Base-by-base conservation (phyloP, 352 stramenopile genomes). In the Phytophthora tentaculata region DNA sequence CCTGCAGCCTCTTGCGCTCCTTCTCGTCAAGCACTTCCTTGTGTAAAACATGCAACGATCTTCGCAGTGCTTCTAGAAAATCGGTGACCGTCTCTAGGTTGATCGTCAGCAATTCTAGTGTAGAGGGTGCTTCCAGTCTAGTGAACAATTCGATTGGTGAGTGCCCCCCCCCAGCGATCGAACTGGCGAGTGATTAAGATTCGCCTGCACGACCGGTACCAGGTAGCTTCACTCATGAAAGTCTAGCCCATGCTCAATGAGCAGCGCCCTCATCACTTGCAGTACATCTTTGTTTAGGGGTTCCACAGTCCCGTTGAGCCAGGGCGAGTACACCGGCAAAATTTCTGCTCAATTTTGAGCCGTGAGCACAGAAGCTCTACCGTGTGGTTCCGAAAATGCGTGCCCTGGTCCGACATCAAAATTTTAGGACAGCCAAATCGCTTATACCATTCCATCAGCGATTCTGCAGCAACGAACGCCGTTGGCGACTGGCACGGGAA, bases 401-500 rank as follows among this genome's bases (percentile, higher is more conserved):
- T 43, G 16, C 26, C 49, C 4, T 43, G 14, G 16, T 56, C 29
- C 1, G 29, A 56, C 16, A 45, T 39, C 50, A 16, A 45, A 13
- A 9, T 20, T 14, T 45, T n/a, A 3, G 50, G 50, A 4, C 16
- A 23, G 1, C 50, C 50, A 28, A 56, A 56, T 1, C 50, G 50
- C 29, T 56, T 56, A n/a, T 56, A 44, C 50, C 50, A 56, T 12
- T 56, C 50, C 0, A 56, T 6, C 9, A 56, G 6, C 8, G 26
- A 16, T 8, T 37, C 26, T 3, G 13, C 26, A 6, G 49, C 49
- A 5, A 28, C 14, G 2, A 28, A 12, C 5, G 14, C 29, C 5
- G 17, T 44, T 2, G 50, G 2, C 20, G 26, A 45, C n/a, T 35
- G 22, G 16, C 13, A 37, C 2, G 23, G 17, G 12, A 45, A n/a